phyloP scores from a whole-genome alignment of 257 asterid species.

The Primulina huaijiensis region DNA sequence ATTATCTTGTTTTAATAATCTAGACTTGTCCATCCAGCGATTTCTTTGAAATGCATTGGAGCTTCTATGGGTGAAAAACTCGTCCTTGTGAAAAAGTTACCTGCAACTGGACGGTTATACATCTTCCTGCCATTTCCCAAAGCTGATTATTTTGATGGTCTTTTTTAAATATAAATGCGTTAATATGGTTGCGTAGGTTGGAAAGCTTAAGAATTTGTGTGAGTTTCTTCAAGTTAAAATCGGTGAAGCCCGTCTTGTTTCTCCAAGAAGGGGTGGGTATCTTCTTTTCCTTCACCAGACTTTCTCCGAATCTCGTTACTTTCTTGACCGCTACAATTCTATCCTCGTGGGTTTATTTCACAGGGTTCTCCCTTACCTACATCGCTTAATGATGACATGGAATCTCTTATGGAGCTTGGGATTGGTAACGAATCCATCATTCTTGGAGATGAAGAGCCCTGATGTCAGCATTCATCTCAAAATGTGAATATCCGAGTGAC shows the following conservation, averaged over 20 bases:
- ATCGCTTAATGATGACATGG: slow-evolving; percentile 85
- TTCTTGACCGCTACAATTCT: background rate
- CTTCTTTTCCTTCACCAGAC: background rate
- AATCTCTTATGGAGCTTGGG: slow-evolving; percentile 71
- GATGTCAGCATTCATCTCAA: slow-evolving; percentile 11
- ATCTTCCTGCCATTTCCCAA: slow-evolving; percentile 1
- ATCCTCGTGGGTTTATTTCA: slow-evolving; percentile 18
- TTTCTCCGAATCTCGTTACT: background rate
- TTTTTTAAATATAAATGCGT: slow-evolving; percentile 14
- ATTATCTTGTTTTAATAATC: slow-evolving; percentile 13
- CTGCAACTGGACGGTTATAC: slow-evolving; percentile 69
- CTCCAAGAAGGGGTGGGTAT: slow-evolving; percentile 73
- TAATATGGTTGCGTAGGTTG: slow-evolving; percentile 47
- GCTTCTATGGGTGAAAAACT: slow-evolving; percentile 89
- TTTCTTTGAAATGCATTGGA: slow-evolving; percentile 82
- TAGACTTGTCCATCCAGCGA: slow-evolving; percentile 44
- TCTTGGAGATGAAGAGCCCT: slow-evolving; percentile 66
- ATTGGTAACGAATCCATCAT: slow-evolving; percentile 67
- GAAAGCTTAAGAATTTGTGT: slow-evolving; percentile 87
- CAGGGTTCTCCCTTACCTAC: slow-evolving; percentile 77
- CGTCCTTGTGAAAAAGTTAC: slow-evolving; percentile 63
- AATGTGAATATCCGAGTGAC: background rate
- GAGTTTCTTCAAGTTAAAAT: slow-evolving; percentile 90
- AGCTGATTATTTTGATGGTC: slow-evolving; percentile 1
- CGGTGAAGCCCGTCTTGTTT: slow-evolving; percentile 65